Evolutionary conservation across 305 asterid species (phyloP), one percentile per base, ranked within the genome.

Genomic region (Fraxinus platypoda): DNA sequence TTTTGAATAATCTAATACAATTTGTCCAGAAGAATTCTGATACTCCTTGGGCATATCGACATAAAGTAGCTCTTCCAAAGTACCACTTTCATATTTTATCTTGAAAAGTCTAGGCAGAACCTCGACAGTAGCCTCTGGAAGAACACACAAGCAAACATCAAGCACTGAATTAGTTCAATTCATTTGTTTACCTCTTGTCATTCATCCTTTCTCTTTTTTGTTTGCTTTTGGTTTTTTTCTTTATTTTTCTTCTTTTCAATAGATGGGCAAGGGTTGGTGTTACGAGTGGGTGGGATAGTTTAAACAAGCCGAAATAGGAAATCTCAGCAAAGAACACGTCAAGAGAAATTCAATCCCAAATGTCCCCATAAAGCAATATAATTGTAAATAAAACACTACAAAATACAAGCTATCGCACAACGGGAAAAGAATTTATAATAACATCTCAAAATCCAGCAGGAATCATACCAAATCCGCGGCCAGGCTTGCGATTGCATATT

Each of bases 391-490:
- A 64, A 43, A 74, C 19, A 78, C 26, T 33, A 81, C 7, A 62
- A 76, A 78, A 82, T 13, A 49, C 8, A 76, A 75, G 41, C 26
- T 62, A 35, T 21, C 31, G 41, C 38, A 75, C 13, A 43, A 30
- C 6, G 17, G 71, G 17, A 52, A 71, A 25, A 64, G 43, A 74
- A 66, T 43, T 23, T 21, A 81, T 13, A 76, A 81, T 49, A 52
- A 46, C 49, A 34, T 12, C 25, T 72, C 81, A 49, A 33, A 80
- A 80, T 15, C 0, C 15, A 70, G 73, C 79, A 81, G 57, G 72
- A 59, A 59, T 84, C 90, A 15, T 88, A 94, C 98, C 98, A 80
- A 94, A 94, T 83, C 98, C 98, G 81, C 95, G 98, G 25, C 95
- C 94, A 43, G 98, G 97, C 90, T 85, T 94, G 43, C 91, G 88